Evolutionary conservation across 2,329 filamentous ascomycete species (phyloP), one percentile per base, ranked within the genome.

Genomic region (Cercospora citrullina): DNA sequence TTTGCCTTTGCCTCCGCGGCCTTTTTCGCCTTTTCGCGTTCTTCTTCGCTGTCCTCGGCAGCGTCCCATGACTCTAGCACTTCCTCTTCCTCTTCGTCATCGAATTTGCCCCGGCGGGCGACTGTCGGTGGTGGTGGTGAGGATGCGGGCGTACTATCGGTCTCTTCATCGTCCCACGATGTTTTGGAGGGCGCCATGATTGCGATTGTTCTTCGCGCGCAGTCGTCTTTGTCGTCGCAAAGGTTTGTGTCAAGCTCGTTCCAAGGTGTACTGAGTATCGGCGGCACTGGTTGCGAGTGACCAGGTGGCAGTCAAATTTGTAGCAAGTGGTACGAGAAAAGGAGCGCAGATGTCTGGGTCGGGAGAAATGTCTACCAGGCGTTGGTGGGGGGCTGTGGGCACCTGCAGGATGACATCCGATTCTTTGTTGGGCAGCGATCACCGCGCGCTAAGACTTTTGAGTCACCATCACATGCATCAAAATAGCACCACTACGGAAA

Each of bases 1-100:
- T 96, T 96, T 67, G 91, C 92, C 81, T 96, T 96, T 63, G 88
- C 91, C 77, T 92, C 94, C 5, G 87, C 90, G 61, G 90, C 93
- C 83, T 94, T 95, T 81, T 91, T 91, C 30, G 88, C 92, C 85
- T 98, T 99, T 82, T 97, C 94, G 76, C 93, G 91, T 84, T 99
- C 95, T 75, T 90, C 94, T 77, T 99, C 95, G 70, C 93, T 97
- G 83, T 99, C 95, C 78, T 98, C 95, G 74, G 92, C 94, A 67
- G 92, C 94, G 77, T 98, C 94, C 95, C 95, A 99, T 36, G 92
- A 94, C 69, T 99, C 95, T 77, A 97, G 87, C 66, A 98, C 92
- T 90, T 97, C 73, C 73, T 91, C 89, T 36, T 94, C 89, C 65
- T 97, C 94, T 79, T 98, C 94, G 75, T 98, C 94, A 75, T 95